phyloP scores from a whole-genome alignment of 225 moss, liverwort and hornwort genomes.

The Sphagnum contortum region DNA sequence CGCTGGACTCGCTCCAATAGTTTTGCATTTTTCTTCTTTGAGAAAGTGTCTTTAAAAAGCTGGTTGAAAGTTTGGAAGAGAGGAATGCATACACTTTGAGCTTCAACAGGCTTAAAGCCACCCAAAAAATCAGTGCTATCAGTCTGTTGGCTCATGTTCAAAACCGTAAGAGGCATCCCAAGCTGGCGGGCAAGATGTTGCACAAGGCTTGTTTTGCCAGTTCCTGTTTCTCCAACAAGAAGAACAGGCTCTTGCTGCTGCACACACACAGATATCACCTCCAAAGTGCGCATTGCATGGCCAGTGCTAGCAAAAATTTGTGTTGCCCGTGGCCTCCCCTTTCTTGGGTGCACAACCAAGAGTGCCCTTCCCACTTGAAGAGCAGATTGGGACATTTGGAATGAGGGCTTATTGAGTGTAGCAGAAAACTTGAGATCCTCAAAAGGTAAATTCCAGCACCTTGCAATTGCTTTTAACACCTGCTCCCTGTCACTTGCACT shows the following conservation, averaged over 20 bases:
- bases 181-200: constrained; percentile 88
- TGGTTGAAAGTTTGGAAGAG: constrained; percentile 59
- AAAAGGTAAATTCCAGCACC: constrained; percentile 60
- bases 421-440: constrained; percentile 59
- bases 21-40: constrained; percentile 67
- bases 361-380: constrained; percentile 70
- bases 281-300: constrained; percentile 77
- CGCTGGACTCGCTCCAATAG: constrained; percentile 62
- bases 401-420: constrained; percentile 57
- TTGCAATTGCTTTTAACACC: constrained; percentile 58
- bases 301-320: constrained; percentile 82
- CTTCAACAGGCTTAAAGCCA: constrained; percentile 94
- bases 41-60: constrained; percentile 72
- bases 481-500: constrained; percentile 54
- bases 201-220: constrained; percentile 90
- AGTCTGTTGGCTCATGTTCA: constrained; percentile 97
- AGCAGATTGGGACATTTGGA: constrained; percentile 46
- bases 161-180: constrained; percentile 68
- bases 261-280: constrained; percentile 72
- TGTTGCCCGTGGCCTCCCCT: constrained; percentile 42
- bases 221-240: constrained; percentile 95
- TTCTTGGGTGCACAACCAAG: constrained; percentile 22
- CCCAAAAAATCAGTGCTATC: constrained; percentile 95
- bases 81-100: constrained; percentile 84
- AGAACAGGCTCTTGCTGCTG: constrained; percentile 90